Conservation (phyloP, 305 asterid species). For the Andrographis paniculata region DNA sequence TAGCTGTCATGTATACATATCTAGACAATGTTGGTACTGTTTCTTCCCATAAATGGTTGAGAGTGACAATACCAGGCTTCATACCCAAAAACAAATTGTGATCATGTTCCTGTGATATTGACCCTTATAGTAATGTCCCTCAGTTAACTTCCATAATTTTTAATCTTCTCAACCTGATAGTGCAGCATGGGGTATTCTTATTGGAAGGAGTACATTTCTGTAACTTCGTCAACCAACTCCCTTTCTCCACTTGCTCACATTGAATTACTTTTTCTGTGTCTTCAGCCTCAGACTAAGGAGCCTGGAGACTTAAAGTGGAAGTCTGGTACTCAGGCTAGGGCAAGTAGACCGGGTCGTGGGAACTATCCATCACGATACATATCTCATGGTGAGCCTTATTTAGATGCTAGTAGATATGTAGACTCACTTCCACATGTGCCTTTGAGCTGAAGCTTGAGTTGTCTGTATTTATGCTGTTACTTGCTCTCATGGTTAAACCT, state of each 20-base stretch:
- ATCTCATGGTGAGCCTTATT: constrained; percentile 37
- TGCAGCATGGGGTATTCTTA: not conserved
- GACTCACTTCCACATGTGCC: constrained; percentile 1
- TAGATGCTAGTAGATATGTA: constrained; percentile 9
- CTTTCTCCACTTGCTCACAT: not conserved
- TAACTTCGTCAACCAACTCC: not conserved
- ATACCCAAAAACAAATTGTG: not conserved
- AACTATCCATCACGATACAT: constrained; percentile 31
- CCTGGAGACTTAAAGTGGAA: constrained; percentile 43
- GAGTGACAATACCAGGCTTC: not conserved
- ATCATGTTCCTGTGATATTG: constrained; percentile 1
- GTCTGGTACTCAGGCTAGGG: constrained; percentile 40
- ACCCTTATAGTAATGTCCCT: not conserved
- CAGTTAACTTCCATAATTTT: constrained; percentile 1
- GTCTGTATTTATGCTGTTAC: not conserved
- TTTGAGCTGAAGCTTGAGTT: constrained; percentile 2
- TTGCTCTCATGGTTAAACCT: not conserved
- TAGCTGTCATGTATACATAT: too few species aligned
- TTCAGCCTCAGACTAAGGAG: constrained; percentile 49
- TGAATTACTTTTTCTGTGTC: constrained; percentile 6
- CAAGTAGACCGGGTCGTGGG: constrained; percentile 41
- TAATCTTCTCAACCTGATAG: not conserved
- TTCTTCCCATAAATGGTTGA: not conserved
- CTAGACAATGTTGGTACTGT: not conserved
- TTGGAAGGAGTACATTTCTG: too few species aligned